Conservation (phyloP, 208 protist genomes). For the Ichthyophonus hoferi region DNA sequence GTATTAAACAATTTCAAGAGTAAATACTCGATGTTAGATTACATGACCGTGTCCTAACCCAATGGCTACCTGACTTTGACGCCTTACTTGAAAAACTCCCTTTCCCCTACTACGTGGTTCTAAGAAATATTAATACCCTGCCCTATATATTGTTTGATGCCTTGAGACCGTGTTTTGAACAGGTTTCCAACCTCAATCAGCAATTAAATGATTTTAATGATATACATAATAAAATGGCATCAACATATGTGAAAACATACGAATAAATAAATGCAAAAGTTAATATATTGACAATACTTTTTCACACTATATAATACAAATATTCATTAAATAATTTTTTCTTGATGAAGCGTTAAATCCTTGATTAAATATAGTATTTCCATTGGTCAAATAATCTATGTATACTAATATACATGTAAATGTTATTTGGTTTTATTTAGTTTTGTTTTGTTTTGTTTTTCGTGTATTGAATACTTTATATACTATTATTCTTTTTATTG, state of each 20-base stretch:
- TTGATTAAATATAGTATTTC: not conserved
- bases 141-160: slow-evolving; percentile 93
- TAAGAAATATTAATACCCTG: slow-evolving; percentile 88
- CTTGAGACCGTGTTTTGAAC: slow-evolving; percentile 97
- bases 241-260: not conserved
- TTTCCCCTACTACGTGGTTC: slow-evolving; percentile 98
- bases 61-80: slow-evolving; percentile 41
- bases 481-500: not conserved
- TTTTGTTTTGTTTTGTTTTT: too few species aligned
- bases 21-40: slow-evolving; percentile 34
- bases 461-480: too few species aligned
- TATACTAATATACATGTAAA: too few species aligned
- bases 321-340: not conserved
- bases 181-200: slow-evolving; percentile 43
- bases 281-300: not conserved
- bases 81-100: slow-evolving; percentile 95
- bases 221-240: too few species aligned
- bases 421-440: too few species aligned
- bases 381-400: not conserved
- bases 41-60: slow-evolving; percentile 33
- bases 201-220: not conserved
- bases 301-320: not conserved
- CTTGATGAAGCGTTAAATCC: not conserved
- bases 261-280: not conserved
- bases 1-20: slow-evolving; percentile 31